These are phyloP conservation scores for Vitis rotundifolia DNA, from an alignment of 164 flowering plant species.

Conservation along the genomic window DNA sequence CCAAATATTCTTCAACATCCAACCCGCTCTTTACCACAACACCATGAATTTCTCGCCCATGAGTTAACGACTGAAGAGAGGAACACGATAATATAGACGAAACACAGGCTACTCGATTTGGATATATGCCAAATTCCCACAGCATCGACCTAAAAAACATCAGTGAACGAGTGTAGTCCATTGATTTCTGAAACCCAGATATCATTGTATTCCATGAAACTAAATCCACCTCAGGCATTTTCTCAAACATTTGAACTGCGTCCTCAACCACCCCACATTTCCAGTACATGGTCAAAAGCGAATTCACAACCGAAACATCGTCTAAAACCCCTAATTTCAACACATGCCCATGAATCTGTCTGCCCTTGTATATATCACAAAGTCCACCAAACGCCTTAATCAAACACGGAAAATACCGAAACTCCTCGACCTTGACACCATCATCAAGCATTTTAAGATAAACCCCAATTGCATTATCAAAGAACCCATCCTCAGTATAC, in stretches of 20 bases:
- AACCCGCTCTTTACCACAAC: conserved; percentile 34
- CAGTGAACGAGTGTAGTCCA: conserved; percentile 23
- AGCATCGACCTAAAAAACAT: conserved; percentile 29
- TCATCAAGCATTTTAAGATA: conserved; percentile 30
- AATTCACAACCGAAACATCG: conserved; percentile 35
- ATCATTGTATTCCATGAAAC: conserved; percentile 51
- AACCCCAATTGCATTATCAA: conserved; percentile 31
- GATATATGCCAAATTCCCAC: conserved; percentile 20
- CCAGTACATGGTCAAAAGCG: conserved; percentile 33
- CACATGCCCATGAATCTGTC: conserved; percentile 46
- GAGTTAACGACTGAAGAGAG: conserved; percentile 21
- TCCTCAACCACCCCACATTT: conserved; percentile 33
- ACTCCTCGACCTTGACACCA: conserved; percentile 25
- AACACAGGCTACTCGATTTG: conserved; percentile 32
- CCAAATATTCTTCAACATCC: conserved; percentile 28
- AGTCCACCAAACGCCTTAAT: conserved; percentile 64
- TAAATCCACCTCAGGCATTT: conserved; percentile 32
- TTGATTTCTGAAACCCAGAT: conserved; percentile 34
- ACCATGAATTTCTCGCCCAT: conserved; percentile 43
- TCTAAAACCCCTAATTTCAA: conserved; percentile 32
- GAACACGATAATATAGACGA: conserved; percentile 41
- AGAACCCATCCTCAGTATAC: conserved; percentile 24
- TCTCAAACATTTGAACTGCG: conserved; percentile 39
- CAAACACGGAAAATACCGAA: conserved; percentile 49
- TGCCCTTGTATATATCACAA: conserved; percentile 25